A percentile compares a stretch with the other conserved stretches of the same genome.
phyloP scores from a whole-genome alignment of 2,329 filamentous ascomycete genomes.

The Cyphellophora attinorum region DNA sequence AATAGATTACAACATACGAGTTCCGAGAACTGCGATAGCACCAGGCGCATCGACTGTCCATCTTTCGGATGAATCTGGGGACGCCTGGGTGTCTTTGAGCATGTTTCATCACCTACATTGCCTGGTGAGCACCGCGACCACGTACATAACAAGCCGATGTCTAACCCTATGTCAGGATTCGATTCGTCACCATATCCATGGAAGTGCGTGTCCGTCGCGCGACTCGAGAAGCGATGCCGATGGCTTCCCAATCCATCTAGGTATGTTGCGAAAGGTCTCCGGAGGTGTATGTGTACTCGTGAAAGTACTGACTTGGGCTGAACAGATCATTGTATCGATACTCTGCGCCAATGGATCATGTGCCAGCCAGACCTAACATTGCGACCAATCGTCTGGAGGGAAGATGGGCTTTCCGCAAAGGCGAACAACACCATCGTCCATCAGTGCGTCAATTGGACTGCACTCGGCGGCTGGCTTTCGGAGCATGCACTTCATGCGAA shows the following conservation, averaged over 20 bases:
- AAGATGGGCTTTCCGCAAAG: not conserved
- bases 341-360: slow-evolving; percentile 1
- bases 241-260: not conserved
- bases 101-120: not conserved
- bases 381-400: not conserved
- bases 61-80: not conserved
- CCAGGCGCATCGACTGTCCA: not conserved
- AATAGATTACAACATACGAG: not conserved
- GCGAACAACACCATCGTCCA: not conserved
- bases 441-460: not conserved
- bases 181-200: not conserved
- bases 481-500: not conserved
- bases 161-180: too few relatives aligned
- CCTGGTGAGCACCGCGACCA: too few relatives aligned
- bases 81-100: not conserved
- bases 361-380: slow-evolving; percentile 1
- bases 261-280: too few relatives aligned
- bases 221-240: not conserved
- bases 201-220: not conserved
- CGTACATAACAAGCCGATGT: too few relatives aligned
- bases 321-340: slow-evolving; percentile 2
- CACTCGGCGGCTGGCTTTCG: not conserved
- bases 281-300: too few relatives aligned
- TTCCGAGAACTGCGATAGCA: not conserved
- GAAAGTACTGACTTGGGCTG: too few relatives aligned